A percentile compares a stretch with the other conserved stretches of the same genome.
Evolutionary conservation across 768 basidiomycete genomes (phyloP).

Genomic region (Boletus fagicola): DNA sequence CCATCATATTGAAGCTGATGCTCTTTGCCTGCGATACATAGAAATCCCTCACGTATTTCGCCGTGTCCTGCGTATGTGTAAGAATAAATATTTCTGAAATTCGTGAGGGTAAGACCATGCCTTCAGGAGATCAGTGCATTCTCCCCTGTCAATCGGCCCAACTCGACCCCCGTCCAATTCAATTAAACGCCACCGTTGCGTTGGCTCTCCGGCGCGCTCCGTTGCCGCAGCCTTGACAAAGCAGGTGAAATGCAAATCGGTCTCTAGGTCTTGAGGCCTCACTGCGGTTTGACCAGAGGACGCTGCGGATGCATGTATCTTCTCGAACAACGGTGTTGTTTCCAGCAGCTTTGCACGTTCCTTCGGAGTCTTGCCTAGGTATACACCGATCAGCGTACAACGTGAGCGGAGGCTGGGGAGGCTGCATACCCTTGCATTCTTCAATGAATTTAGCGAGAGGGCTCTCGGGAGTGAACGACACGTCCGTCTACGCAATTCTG

Average conservation of each 20-base stretch:
- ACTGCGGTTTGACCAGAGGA: conserved; percentile 65
- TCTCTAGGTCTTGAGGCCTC: conserved; percentile 56
- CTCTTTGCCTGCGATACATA: conserved; percentile 40
- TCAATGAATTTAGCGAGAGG: conserved; percentile 67
- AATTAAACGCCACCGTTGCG: conserved; percentile 50
- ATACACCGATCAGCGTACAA: not conserved
- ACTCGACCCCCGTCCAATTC: conserved; percentile 81
- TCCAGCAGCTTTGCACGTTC: conserved; percentile 77
- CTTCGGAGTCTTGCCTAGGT: conserved; percentile 60
- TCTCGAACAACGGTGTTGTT: conserved; percentile 69
- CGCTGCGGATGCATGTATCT: conserved; percentile 74
- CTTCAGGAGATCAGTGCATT: conserved; percentile 54
- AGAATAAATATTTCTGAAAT: not conserved
- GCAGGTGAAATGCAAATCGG: conserved; percentile 83
- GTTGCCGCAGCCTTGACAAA: conserved; percentile 70
- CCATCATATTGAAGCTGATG: conserved; percentile 49
- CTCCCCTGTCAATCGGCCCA: conserved; percentile 80
- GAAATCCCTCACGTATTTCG: conserved; percentile 43
- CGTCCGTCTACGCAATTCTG: conserved; percentile 45
- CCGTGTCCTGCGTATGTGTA: conserved; percentile 39
- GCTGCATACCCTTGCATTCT: conserved; percentile 52
- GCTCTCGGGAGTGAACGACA: conserved; percentile 54
- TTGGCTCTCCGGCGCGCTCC: conserved; percentile 18
- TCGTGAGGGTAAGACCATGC: conserved; percentile 31
- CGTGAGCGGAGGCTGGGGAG: not conserved